phyloP scores from a whole-genome alignment of 2,329 filamentous ascomycete genomes.

The Trichoderma citrinoviride region DNA sequence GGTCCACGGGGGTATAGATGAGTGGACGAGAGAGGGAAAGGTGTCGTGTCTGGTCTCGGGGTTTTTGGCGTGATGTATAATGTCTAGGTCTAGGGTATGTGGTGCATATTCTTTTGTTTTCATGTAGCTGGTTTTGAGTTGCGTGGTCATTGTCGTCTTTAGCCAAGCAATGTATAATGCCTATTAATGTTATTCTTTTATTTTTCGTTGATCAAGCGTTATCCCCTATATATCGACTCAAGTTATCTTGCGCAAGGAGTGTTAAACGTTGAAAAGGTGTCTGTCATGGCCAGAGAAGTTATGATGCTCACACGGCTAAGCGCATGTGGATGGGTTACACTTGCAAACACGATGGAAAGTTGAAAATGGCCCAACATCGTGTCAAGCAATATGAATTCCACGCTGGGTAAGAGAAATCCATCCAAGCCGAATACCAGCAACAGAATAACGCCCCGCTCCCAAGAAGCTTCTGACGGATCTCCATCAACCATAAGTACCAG shows the following conservation, averaged over 20 bases:
- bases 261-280: not conserved
- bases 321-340: too few species aligned
- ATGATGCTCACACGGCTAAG: not conserved
- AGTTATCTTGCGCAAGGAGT: not conserved
- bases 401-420: not conserved
- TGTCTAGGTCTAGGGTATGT: constrained; percentile 10
- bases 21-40: constrained; percentile 22
- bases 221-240: not conserved
- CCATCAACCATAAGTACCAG: not conserved
- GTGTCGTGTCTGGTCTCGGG: not conserved
- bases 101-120: constrained; percentile 14
- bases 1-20: constrained; percentile 44
- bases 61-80: constrained; percentile 8
- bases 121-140: constrained; percentile 13
- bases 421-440: not conserved
- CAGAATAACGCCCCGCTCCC: not conserved
- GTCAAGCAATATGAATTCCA: not conserved
- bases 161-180: constrained; percentile 15
- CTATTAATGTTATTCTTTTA: constrained; percentile 20
- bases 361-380: not conserved
- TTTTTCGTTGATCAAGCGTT: not conserved
- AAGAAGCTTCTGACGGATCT: not conserved
- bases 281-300: too few species aligned
- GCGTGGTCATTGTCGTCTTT: not conserved
- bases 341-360: not conserved